Percentiles rank a stretch among this genome's conserved stretches.
These are phyloP conservation scores for Candida cerambycidarum DNA, from an alignment of 805 yeast genomes.

Conservation along the genomic window DNA sequence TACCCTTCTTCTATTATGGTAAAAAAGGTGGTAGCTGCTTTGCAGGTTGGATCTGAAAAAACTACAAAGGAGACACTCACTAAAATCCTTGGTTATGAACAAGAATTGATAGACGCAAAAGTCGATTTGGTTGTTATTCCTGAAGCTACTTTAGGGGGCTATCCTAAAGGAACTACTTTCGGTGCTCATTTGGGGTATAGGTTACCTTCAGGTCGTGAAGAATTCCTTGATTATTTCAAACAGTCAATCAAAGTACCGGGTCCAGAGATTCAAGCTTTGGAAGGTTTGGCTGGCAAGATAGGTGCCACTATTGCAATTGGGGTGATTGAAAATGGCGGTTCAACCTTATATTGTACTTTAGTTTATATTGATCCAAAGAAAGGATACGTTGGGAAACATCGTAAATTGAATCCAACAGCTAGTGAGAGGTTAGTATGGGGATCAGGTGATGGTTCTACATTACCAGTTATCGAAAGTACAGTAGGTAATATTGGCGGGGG, in stretches of 20 bases:
- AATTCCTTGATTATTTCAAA: conserved; percentile 33
- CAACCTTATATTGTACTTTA: conserved; percentile 42
- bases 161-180: conserved; percentile 45
- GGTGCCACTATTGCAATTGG: conserved; percentile 39
- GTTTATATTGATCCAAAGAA: conserved; percentile 37
- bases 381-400: conserved; percentile 40
- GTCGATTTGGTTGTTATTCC: conserved; percentile 44
- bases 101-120: conserved; percentile 28
- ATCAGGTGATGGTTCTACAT: conserved; percentile 47
- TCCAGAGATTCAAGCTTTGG: conserved; percentile 33
- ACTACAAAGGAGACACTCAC: conserved; percentile 38
- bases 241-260: conserved; percentile 37
- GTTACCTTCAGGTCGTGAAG: conserved; percentile 40
- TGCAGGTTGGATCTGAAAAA: conserved; percentile 41
- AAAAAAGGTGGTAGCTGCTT: conserved; percentile 38
- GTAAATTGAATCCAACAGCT: conserved; percentile 47
- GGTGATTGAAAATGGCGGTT: conserved; percentile 36
- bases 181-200: conserved; percentile 45
- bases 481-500: conserved; percentile 42
- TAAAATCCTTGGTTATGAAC: conserved; percentile 38
- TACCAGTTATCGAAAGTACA: conserved; percentile 34
- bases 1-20: too few relatives aligned
- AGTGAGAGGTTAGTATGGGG: conserved; percentile 47
- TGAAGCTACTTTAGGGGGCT: conserved; percentile 48
- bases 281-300: conserved; percentile 30